Percentiles rank a stretch among this genome's conserved stretches.
These are phyloP conservation scores for Cladophialophora immunda DNA, from an alignment of 2,329 filamentous ascomycete genomes.

Conservation along the genomic window DNA sequence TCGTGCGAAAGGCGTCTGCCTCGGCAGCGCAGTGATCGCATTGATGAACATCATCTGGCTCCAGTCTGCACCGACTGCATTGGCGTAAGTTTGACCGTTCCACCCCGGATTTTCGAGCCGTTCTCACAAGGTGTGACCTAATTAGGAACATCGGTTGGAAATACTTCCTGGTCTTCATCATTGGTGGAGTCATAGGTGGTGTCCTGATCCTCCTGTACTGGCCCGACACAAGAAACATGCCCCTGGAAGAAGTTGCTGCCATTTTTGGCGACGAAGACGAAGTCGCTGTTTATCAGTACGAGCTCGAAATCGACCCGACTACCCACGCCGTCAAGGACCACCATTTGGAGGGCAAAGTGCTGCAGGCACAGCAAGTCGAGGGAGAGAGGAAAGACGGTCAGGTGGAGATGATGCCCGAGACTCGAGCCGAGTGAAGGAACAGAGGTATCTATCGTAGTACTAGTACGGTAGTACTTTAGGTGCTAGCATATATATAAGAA, in stretches of 20 bases:
- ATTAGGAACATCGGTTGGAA: constrained; percentile 44
- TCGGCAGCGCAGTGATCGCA: constrained; percentile 16
- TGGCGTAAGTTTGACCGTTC: constrained; percentile 33
- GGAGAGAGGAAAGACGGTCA: not conserved
- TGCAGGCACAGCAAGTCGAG: not conserved
- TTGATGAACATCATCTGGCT: constrained; percentile 27
- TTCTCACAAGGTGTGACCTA: not conserved
- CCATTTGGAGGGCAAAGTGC: not conserved
- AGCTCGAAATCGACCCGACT: constrained; percentile 21
- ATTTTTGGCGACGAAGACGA: constrained; percentile 40
- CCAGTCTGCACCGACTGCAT: constrained; percentile 42
- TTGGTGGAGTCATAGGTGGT: not conserved
- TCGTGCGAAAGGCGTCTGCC: constrained; percentile 28
- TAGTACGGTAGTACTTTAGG: too few relatives aligned
- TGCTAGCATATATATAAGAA: too few relatives aligned
- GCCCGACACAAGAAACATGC: constrained; percentile 45
- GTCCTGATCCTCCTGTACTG: constrained; percentile 17
- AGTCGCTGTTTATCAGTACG: constrained; percentile 21
- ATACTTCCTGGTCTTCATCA: constrained; percentile 43
- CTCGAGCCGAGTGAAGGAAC: not conserved
- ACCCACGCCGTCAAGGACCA: not conserved
- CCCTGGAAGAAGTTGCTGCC: constrained; percentile 49
- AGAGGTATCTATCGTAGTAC: not conserved
- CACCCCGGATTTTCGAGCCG: not conserved
- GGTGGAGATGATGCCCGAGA: not conserved